Conservation (phyloP, 1,284 basidiomycete species). For the Cystobasidium sp. region DNA sequence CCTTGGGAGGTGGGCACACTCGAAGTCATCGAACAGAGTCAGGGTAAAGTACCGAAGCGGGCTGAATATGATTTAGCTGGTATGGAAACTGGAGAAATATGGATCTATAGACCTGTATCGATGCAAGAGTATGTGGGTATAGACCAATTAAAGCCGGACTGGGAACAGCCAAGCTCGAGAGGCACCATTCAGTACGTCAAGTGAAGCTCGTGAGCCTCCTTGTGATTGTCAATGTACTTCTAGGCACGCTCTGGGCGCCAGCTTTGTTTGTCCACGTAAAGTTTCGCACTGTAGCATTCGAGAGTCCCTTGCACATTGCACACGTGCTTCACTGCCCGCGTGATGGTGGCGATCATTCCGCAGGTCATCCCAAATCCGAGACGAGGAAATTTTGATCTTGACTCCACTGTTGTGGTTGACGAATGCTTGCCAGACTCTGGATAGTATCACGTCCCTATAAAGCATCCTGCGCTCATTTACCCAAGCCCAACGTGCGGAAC, state of each 20-base stretch:
- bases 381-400: no score
- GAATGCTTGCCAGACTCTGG: no score
- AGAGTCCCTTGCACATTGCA: no score
- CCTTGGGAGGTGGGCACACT: conserved; percentile 47
- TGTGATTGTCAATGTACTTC: no score
- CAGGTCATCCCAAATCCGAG: no score
- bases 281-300: no score
- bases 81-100: conserved; percentile 51
- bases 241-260: no score
- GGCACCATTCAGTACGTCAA: background rate
- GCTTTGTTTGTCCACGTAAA: no score
- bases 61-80: conserved; percentile 50
- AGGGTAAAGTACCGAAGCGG: conserved; percentile 46
- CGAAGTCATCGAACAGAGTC: conserved; percentile 54
- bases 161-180: conserved; percentile 31
- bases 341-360: no score
- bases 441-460: background rate
- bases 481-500: background rate
- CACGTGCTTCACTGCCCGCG: no score
- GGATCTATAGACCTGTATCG: conserved; percentile 53
- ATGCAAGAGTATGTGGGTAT: conserved; percentile 46
- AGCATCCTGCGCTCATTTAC: background rate
- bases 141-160: conserved; percentile 45
- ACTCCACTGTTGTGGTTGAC: no score
- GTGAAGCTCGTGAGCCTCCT: background rate